Percentiles rank a stretch among this genome's conserved stretches.
Evolutionary conservation across 805 yeast species (phyloP).

Genomic region (Alloascoidea africana): DNA sequence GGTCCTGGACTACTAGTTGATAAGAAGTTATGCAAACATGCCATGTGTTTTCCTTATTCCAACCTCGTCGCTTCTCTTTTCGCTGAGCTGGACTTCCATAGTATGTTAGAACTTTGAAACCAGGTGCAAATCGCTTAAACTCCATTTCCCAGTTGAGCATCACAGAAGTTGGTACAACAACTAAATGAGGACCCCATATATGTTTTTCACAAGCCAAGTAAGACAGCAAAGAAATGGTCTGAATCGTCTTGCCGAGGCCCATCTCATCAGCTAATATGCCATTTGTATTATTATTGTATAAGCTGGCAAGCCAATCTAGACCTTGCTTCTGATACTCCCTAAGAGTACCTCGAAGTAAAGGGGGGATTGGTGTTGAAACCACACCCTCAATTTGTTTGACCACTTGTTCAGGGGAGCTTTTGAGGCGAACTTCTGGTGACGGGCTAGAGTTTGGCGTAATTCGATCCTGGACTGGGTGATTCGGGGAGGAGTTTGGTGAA

Average conservation of each 20-base stretch:
- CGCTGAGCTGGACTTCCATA: slow-evolving; percentile 97
- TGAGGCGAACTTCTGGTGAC: no score
- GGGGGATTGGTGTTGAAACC: slow-evolving; percentile 61
- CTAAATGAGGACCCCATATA: slow-evolving; percentile 96
- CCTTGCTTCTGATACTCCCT: slow-evolving; percentile 94
- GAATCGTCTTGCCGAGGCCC: slow-evolving; percentile 96
- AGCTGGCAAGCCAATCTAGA: slow-evolving; percentile 89
- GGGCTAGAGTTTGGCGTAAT: no score
- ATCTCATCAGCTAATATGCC: slow-evolving; percentile 98
- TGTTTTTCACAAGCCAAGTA: slow-evolving; percentile 89
- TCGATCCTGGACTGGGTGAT: slow-evolving; percentile 7
- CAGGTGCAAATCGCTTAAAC: slow-evolving; percentile 95
- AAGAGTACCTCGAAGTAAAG: slow-evolving; percentile 57
- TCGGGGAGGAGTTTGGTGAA: slow-evolving; percentile 3
- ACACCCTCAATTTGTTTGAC: no score
- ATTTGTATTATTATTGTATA: slow-evolving; percentile 83
- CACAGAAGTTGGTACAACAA: slow-evolving; percentile 95
- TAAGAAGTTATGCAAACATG: slow-evolving; percentile 96
- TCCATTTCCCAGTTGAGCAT: slow-evolving; percentile 99
- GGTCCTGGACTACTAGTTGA: slow-evolving; percentile 96
- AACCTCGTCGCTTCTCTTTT: slow-evolving; percentile 88
- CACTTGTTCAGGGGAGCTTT: slow-evolving; percentile 24
- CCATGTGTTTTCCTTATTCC: slow-evolving; percentile 94
- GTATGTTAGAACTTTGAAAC: slow-evolving; percentile 87
- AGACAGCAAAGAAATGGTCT: slow-evolving; percentile 74